Evolutionary conservation across 192 early-diverging fungal genomes (phyloP).

Genomic region (Globomyces pollinis-pini): DNA sequence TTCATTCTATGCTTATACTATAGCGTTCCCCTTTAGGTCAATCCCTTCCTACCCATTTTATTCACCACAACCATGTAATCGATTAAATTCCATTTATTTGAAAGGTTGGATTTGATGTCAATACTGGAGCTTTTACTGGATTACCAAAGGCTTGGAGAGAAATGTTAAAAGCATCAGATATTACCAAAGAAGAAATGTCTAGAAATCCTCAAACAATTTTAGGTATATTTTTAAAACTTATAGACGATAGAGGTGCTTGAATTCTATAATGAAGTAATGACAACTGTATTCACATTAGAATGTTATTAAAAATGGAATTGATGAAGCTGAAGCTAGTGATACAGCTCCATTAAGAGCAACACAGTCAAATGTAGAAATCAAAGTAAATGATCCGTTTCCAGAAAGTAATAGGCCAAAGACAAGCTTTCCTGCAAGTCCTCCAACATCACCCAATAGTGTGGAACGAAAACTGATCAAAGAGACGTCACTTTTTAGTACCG

Average conservation of each 20-base stretch:
- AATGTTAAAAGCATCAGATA: constrained; percentile 84
- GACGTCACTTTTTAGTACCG: not conserved
- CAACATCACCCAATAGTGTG: not conserved
- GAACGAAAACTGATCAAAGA: not conserved
- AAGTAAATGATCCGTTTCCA: not conserved
- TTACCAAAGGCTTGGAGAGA: constrained; percentile 93
- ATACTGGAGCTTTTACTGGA: constrained; percentile 55
- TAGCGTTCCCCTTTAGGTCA: constrained; percentile 69
- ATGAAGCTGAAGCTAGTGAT: not conserved
- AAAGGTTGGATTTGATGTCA: constrained; percentile 45
- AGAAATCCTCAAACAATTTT: constrained; percentile 98
- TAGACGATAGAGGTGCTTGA: constrained; percentile 91
- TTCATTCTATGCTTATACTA: too few species aligned
- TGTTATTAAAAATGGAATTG: not conserved
- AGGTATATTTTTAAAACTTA: too few species aligned
- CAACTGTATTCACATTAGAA: not conserved
- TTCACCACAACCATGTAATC: constrained; percentile 78
- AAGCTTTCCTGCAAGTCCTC: not conserved
- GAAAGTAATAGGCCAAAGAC: constrained; percentile 11
- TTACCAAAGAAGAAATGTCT: constrained; percentile 95
- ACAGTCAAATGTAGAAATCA: not conserved
- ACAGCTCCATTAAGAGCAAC: constrained; percentile 2
- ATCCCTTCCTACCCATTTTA: constrained; percentile 79
- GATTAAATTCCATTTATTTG: too few species aligned
- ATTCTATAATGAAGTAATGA: constrained; percentile 85